A percentile compares a stretch with the other conserved stretches of the same genome.
These are phyloP conservation scores for Vitis labrusca DNA, from an alignment of 164 flowering plant genomes.

Conservation along the genomic window DNA sequence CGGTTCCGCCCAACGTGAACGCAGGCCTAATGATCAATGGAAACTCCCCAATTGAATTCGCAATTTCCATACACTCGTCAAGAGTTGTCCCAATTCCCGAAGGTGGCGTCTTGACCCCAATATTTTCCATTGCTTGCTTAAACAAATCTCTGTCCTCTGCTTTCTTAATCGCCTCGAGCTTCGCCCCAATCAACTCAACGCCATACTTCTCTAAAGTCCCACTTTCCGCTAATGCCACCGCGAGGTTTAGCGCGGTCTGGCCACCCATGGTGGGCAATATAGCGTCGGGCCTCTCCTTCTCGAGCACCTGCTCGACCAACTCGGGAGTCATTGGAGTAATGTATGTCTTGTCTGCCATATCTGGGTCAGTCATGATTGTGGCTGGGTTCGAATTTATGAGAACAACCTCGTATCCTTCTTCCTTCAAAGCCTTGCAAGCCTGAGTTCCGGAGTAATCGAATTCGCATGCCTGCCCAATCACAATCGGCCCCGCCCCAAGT, in stretches of 20 bases:
- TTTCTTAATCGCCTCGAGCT: constrained; percentile 88
- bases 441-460: constrained; percentile 98
- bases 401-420: constrained; percentile 90
- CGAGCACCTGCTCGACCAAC: constrained; percentile 79
- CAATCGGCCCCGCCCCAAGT: constrained; percentile 94
- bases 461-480: constrained; percentile 98
- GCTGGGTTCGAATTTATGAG: constrained; percentile 97
- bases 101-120: constrained; percentile 87
- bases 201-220: constrained; percentile 74
- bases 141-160: constrained; percentile 95
- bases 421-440: constrained; percentile 87
- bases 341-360: constrained; percentile 80
- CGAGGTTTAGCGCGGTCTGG: constrained; percentile 91
- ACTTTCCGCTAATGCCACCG: constrained; percentile 85
- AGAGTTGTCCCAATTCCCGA: constrained; percentile 85
- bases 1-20: constrained; percentile 85
- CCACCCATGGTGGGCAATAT: constrained; percentile 99
- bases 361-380: constrained; percentile 98
- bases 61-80: constrained; percentile 81
- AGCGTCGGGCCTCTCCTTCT: constrained; percentile 94
- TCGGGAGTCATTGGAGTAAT: constrained; percentile 91
- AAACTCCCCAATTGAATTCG: constrained; percentile 70
- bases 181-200: constrained; percentile 93
- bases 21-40: constrained; percentile 93
- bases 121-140: constrained; percentile 89